Evolutionary conservation across 148 eudicot species (phyloP), one percentile per base, ranked within the genome.

Genomic region (Vaccinium myrtillus): DNA sequence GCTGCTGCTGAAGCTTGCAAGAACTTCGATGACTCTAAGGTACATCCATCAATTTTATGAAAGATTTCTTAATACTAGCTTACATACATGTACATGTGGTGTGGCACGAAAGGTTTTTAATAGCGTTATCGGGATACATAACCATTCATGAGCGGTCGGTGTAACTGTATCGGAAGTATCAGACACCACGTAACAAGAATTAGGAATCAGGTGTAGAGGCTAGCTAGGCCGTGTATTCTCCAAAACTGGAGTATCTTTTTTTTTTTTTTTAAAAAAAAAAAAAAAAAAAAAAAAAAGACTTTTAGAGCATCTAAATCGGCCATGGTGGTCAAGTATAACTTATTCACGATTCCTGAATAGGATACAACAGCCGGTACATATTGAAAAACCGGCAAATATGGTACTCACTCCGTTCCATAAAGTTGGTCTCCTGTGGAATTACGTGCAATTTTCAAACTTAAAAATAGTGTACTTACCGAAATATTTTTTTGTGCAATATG

Each of bases 1-100:
- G 93, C 91, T 73, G 98, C 95, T 9, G 86, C 87, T 30, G 98
- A 94, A 83, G 96, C 94, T 65, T 88, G 89, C 94, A 94, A 92
- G 86, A 32, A 89, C 54, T 91, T 94, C 58, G 95, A 93, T 61
- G 94, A 90, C 6, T 74, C 92, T 53, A 91, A 94, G 95, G 98
- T 92, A 4, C 5, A 6, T 39, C 30, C 8, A 8, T 23, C 46
- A 32, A 30, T 2, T 30, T 14, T 32, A 5, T 73, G 19, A 21
- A 6, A 18, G 5, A 15, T 32, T 74, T 74, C 48, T 7, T 1
- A 39, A 5, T 1, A 36, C 1, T 32, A 15, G 11, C 48, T 43
- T 32, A 36, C 39, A 30, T 32, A 30, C 14, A 36, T 25, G 10
- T 32, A 30, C 14, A 36, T 15, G 30, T 21, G 25, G 30, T 65